Conservation (phyloP, 1,284 basidiomycete species). For the Bondarzewia mesenterica region DNA sequence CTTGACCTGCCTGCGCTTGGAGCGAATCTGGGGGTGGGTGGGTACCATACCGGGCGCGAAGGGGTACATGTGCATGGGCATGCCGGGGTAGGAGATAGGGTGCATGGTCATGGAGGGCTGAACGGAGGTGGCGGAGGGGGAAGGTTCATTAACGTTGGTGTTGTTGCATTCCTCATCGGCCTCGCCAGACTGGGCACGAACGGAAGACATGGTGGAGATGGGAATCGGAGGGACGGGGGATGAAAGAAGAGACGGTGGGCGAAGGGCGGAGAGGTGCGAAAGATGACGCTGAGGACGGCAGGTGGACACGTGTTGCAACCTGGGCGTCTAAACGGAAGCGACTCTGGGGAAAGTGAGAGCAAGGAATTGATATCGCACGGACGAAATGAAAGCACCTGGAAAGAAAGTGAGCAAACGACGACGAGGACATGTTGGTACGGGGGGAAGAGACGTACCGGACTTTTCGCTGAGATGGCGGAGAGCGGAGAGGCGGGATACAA, state of each 20-base stretch:
- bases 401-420: neutral
- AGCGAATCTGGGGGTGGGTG: conserved; percentile 34
- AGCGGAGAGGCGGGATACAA: conserved; percentile 10
- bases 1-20: conserved; percentile 84
- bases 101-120: conserved; percentile 45
- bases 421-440: conserved; percentile 6
- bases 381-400: neutral
- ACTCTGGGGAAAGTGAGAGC: conserved; percentile 7
- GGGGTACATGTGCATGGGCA: conserved; percentile 63
- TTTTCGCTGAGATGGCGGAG: conserved; percentile 15
- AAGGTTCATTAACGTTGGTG: conserved; percentile 16
- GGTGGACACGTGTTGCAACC: conserved; percentile 2
- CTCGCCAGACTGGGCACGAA: conserved; percentile 15
- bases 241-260: conserved; percentile 6
- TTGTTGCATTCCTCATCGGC: conserved; percentile 31
- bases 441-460: conserved; percentile 11
- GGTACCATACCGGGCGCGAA: conserved; percentile 43
- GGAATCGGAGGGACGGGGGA: conserved; percentile 7
- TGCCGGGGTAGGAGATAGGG: conserved; percentile 40
- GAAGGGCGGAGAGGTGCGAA: neutral
- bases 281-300: neutral
- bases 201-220: conserved; percentile 11
- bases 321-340: conserved; percentile 1
- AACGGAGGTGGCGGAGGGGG: conserved; percentile 28
- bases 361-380: neutral